A percentile compares a stretch with the other conserved stretches of the same genome.
Conservation (phyloP, 345 rosid genomes). For the Salix viminalis region DNA sequence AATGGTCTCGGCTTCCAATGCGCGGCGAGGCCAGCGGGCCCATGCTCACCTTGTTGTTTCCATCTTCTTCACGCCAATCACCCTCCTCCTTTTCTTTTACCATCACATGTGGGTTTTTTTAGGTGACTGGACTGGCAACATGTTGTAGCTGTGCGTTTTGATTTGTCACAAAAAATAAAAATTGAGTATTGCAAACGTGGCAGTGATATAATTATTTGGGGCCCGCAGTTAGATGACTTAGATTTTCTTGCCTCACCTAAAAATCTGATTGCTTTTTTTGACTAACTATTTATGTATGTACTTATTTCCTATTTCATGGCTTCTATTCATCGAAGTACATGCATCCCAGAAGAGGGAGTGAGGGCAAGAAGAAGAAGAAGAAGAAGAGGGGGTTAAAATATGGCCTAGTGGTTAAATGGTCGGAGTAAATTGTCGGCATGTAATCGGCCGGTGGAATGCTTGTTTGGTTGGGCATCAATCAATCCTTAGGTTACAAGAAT, state of each 20-base stretch:
- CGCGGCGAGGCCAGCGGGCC: conserved; percentile 21
- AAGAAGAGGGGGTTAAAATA: not conserved
- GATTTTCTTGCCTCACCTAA: conserved; percentile 14
- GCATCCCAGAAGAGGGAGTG: too few relatives aligned
- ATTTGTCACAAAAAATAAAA: not conserved
- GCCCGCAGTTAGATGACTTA: conserved; percentile 20
- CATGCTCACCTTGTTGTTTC: conserved; percentile 19
- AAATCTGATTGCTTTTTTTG: conserved; percentile 14
- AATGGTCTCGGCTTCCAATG: conserved; percentile 28
- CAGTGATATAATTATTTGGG: not conserved
- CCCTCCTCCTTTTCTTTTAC: conserved; percentile 11
- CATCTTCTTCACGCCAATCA: conserved; percentile 42
- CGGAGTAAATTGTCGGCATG: conserved; percentile 13
- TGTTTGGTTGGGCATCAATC: not conserved
- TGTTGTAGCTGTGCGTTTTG: not conserved
- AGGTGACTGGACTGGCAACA: not conserved
- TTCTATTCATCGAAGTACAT: too few relatives aligned
- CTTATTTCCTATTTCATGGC: not conserved
- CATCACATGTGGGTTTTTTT: conserved; percentile 4
- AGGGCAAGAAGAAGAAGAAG: not conserved
- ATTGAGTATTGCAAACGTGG: conserved; percentile 1
- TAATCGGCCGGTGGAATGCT: conserved; percentile 15
- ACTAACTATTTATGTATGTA: conserved; percentile 5
- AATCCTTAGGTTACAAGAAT: not conserved
- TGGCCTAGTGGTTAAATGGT: not conserved